Evolutionary conservation across 371 early-diverging fungal species (phyloP).

Genomic region (Mucor irregularis): DNA sequence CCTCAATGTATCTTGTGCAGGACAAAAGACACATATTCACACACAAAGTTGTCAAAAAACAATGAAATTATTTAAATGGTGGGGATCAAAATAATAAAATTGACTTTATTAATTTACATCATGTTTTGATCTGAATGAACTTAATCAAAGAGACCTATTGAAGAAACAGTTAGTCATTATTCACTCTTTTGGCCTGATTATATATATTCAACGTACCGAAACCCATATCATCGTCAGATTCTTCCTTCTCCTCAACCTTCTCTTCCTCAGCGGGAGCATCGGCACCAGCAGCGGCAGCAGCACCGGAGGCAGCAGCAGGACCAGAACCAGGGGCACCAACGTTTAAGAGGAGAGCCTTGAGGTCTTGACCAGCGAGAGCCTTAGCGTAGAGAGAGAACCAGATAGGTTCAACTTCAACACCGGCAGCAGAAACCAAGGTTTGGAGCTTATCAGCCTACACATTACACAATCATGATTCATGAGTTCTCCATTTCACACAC

Average conservation of each 20-base stretch:
- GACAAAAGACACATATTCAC: too few relatives aligned
- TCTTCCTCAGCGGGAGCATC: constrained; percentile 65
- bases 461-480: background rate
- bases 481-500: background rate
- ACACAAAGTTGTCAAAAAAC: too few relatives aligned
- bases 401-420: constrained; percentile 92
- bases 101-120: too few relatives aligned
- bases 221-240: constrained; percentile 95
- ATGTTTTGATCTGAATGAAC: constrained; percentile 7
- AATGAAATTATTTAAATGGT: too few relatives aligned
- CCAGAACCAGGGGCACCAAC: constrained; percentile 85
- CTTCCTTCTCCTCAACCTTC: constrained; percentile 77
- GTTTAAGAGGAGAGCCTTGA: constrained; percentile 89
- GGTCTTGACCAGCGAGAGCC: constrained; percentile 94
- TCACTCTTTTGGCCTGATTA: background rate
- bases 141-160: constrained; percentile 84
- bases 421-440: constrained; percentile 90
- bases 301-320: constrained; percentile 62
- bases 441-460: constrained; percentile 92
- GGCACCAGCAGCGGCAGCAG: constrained; percentile 53
- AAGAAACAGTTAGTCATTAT: background rate
- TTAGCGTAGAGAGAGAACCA: constrained; percentile 97
- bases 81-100: too few relatives aligned
- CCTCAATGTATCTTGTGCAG: too few relatives aligned
- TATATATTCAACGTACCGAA: constrained; percentile 59